Evolutionary conservation across 2,329 filamentous ascomycete species (phyloP), one percentile per base, ranked within the genome.

Genomic region (Ceratocystis cacaofunesta): DNA sequence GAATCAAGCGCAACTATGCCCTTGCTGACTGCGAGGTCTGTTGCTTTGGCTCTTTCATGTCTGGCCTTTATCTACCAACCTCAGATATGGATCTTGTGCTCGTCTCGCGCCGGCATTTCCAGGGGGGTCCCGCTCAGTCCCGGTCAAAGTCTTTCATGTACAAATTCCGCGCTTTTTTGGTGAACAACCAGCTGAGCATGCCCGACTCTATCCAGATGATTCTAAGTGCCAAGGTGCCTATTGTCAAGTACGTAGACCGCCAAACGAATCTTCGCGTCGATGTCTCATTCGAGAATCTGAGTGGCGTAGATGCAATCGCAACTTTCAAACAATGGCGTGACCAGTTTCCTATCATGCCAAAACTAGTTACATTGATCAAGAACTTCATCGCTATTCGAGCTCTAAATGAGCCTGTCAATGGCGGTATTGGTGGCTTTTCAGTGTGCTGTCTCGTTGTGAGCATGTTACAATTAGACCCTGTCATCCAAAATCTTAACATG

Each of bases 81-180:
- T 90, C 89, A 17, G 94, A 99, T 72, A 95, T 99, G 85, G 94
- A 99, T 73, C 79, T 99, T 61, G 94, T 96, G 2, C 82, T 94
- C 63, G 83, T 92, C 62, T 85, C 82, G 0, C 71, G 73, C 2
- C 77, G 78, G 30, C 90, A 84, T 69, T 78, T 85, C 68, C 73
- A 77, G 7, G 78, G 80, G 2, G 82, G 81, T 1, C 71, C 76
- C 7, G 73, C 81, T 67, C 77, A 76, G 67, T 79, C 78, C 72
- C 71, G 76, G 1, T 81, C 76, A 70, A 85, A 78, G 72, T 82
- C 76, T 19, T 80, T 77, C 61, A 76, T 95, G 4, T 84, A 79
- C 67, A 80, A 79, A 62, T 86, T 95, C 70, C 78, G 79, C n/a
- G 75, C 74, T 6, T 82, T 85, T 64, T 76, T 96, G 1, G 74